These are phyloP conservation scores for Venturia carpophila DNA, from an alignment of 2,329 filamentous ascomycete genomes.

Conservation along the genomic window DNA sequence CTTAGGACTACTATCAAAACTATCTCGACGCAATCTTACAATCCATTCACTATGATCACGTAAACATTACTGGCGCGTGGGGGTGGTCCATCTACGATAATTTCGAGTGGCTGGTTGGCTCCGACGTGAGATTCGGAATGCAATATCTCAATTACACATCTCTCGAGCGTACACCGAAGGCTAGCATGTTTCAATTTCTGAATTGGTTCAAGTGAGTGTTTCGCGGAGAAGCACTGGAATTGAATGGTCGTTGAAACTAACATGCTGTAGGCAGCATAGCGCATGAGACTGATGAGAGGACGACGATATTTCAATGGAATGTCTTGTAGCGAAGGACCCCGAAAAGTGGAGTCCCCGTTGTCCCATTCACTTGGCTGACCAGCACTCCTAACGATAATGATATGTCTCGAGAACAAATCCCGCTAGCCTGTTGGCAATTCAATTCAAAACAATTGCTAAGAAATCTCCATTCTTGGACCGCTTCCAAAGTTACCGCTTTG, in stretches of 20 bases:
- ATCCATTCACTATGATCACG: slow-evolving; percentile 31
- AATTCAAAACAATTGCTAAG: too few species aligned
- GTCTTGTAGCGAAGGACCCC: too few species aligned
- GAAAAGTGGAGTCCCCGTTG: too few species aligned
- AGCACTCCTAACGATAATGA: too few species aligned
- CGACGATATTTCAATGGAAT: too few species aligned
- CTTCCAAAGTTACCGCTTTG: too few species aligned
- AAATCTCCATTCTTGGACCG: too few species aligned
- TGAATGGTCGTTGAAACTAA: neutral
- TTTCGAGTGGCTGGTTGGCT: slow-evolving; percentile 36
- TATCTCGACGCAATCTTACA: slow-evolving; percentile 37
- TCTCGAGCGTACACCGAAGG: slow-evolving; percentile 36
- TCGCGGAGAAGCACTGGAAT: neutral
- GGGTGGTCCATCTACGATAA: slow-evolving; percentile 37
- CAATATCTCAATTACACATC: slow-evolving; percentile 38
- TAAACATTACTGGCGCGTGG: slow-evolving; percentile 38
- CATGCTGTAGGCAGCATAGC: neutral
- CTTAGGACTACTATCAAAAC: slow-evolving; percentile 35
- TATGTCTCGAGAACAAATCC: too few species aligned
- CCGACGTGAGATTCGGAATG: slow-evolving; percentile 33
- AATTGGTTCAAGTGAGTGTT: slow-evolving; percentile 32
- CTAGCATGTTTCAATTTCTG: slow-evolving; percentile 36
- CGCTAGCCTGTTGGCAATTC: too few species aligned
- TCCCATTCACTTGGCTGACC: too few species aligned
- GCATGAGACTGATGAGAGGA: neutral